Evolutionary conservation across 108 stramenopile genomes (phyloP).

Genomic region (Cyclotella baltica): DNA sequence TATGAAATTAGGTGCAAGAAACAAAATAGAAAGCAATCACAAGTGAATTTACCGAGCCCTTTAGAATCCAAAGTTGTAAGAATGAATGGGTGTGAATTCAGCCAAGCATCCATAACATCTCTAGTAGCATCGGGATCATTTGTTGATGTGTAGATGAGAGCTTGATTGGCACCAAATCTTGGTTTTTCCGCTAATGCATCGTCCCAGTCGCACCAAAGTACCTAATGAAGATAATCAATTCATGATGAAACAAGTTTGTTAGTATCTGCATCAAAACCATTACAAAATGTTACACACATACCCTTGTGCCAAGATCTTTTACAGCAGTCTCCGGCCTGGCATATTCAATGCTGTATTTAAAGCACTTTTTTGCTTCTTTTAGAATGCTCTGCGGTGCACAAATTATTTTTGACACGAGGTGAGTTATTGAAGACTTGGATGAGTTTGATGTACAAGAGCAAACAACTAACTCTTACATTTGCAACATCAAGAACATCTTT

Average conservation of each 20-base stretch:
- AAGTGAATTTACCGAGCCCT: constrained; percentile 11
- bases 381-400: background rate
- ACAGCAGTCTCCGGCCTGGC: constrained; percentile 2
- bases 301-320: constrained; percentile 40
- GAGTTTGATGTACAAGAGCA: constrained; percentile 6
- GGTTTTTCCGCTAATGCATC: constrained; percentile 8
- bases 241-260: background rate
- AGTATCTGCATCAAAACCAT: background rate
- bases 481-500: constrained; percentile 36
- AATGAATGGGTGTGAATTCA: constrained; percentile 32
- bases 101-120: constrained; percentile 22
- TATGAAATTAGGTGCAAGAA: background rate
- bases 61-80: constrained; percentile 34
- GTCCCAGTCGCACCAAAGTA: constrained; percentile 14
- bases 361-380: constrained; percentile 4
- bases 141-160: constrained; percentile 24
- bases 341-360: constrained; percentile 2
- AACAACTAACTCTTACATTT: constrained; percentile 12
- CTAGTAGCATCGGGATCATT: background rate
- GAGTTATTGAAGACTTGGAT: background rate
- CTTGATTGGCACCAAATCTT: constrained; percentile 36
- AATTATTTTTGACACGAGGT: constrained; percentile 10
- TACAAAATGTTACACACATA: background rate
- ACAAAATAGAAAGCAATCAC: background rate
- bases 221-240: background rate